Evolutionary conservation across 208 protist genomes (phyloP).

Genomic region (Leishmania tropica): DNA sequence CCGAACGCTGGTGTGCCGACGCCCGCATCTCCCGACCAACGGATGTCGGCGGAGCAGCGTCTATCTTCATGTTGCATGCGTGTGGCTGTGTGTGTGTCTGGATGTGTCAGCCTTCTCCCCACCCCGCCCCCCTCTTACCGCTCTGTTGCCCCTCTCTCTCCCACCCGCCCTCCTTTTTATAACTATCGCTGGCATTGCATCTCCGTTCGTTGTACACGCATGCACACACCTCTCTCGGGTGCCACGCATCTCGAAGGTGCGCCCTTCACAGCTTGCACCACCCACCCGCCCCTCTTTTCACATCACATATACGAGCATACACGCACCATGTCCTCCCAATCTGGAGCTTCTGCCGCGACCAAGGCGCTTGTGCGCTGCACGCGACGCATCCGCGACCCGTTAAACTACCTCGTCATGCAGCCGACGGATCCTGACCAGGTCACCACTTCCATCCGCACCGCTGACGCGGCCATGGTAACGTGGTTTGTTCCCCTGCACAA

Average conservation of each 20-base stretch:
- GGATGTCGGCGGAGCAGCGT: too few relatives aligned
- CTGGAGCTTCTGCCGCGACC: slow-evolving; percentile 1
- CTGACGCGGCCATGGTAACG: slow-evolving; percentile 72
- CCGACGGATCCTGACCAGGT: slow-evolving; percentile 74
- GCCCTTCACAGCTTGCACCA: neutral
- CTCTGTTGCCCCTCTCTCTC: neutral
- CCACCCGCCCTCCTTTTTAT: neutral
- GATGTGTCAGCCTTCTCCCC: neutral
- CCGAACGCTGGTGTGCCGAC: too few relatives aligned
- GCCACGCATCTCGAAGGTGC: neutral
- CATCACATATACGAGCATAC: neutral
- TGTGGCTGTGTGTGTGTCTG: neutral
- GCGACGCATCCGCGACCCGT: slow-evolving; percentile 70
- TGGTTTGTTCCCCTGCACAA: slow-evolving; percentile 77
- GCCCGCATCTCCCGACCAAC: too few relatives aligned
- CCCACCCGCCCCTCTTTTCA: neutral
- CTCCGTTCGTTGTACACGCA: neutral
- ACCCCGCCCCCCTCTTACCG: neutral
- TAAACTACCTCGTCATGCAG: slow-evolving; percentile 86
- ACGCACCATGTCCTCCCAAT: neutral
- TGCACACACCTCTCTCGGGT: neutral
- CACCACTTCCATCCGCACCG: slow-evolving; percentile 62
- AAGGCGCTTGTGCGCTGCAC: slow-evolving; percentile 65
- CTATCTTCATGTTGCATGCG: neutral
- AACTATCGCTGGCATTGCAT: neutral